Evolutionary conservation across 805 yeast genomes (phyloP).

Genomic region (Starmerella powellii): DNA sequence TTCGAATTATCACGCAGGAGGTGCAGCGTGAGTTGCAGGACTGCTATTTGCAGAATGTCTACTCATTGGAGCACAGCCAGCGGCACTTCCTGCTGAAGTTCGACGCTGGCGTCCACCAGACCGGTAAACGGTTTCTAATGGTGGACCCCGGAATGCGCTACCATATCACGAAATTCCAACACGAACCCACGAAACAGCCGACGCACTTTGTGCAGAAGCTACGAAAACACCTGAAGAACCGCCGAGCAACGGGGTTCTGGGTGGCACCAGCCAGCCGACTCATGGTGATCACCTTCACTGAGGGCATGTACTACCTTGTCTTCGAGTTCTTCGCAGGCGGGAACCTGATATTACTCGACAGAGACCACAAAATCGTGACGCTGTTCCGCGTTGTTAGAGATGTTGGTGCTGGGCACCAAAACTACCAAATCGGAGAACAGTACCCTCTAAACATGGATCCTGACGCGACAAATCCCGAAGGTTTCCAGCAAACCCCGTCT

Average conservation of each 20-base stretch:
- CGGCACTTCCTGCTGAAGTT: constrained; percentile 72
- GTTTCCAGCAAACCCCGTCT: constrained; percentile 37
- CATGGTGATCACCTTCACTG: constrained; percentile 73
- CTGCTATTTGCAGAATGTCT: constrained; percentile 70
- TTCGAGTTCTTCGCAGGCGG: constrained; percentile 95
- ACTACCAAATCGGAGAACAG: constrained; percentile 61
- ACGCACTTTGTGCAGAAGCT: constrained; percentile 75
- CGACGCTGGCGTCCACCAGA: constrained; percentile 45
- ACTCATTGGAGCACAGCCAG: constrained; percentile 59
- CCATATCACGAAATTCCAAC: constrained; percentile 66
- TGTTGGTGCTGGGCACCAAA: constrained; percentile 41
- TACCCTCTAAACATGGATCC: constrained; percentile 34
- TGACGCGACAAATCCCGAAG: neutral
- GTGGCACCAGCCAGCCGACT: constrained; percentile 75
- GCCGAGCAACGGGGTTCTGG: constrained; percentile 57
- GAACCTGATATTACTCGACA: constrained; percentile 66
- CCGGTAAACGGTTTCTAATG: constrained; percentile 61
- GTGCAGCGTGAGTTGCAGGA: constrained; percentile 45
- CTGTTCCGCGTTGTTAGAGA: constrained; percentile 61
- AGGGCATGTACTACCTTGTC: constrained; percentile 63
- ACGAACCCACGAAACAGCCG: constrained; percentile 72
- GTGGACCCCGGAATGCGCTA: constrained; percentile 78
- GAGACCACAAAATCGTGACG: constrained; percentile 51
- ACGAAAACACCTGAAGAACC: constrained; percentile 72
- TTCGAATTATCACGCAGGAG: constrained; percentile 59